phyloP scores from a whole-genome alignment of 1,284 basidiomycete genomes.

The Microbotryum lychnidis-dioicae region DNA sequence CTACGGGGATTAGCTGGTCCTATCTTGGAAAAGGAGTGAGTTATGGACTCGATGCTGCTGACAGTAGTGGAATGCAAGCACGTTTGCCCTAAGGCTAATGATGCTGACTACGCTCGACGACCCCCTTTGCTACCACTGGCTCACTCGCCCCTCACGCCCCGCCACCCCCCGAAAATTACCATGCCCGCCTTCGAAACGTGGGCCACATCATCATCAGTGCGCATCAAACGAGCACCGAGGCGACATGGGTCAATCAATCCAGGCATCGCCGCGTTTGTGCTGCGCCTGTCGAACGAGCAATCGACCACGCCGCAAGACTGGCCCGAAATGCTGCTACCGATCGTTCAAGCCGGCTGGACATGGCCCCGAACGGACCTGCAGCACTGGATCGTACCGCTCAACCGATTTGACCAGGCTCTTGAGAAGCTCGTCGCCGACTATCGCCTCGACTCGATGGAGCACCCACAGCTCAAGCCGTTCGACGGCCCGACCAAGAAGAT shows the following conservation, averaged over 20 bases:
- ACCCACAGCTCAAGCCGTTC: constrained; percentile 65
- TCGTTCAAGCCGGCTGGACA: constrained; percentile 53
- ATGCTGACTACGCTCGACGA: background rate
- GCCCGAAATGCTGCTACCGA: constrained; percentile 19
- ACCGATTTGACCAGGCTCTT: constrained; percentile 86
- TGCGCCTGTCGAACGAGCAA: constrained; percentile 7
- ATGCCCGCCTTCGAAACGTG: background rate
- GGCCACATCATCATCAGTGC: background rate
- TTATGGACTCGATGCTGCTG: background rate
- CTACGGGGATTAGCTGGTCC: too few relatives aligned
- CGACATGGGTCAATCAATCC: constrained; percentile 19
- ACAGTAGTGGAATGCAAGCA: background rate
- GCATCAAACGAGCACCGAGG: constrained; percentile 29
- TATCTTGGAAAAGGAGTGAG: too few relatives aligned
- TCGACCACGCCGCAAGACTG: constrained; percentile 18
- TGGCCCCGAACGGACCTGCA: constrained; percentile 97
- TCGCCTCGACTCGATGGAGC: constrained; percentile 54
- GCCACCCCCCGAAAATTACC: too few relatives aligned
- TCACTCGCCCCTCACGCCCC: background rate
- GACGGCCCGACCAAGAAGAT: constrained; percentile 65
- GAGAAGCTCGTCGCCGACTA: constrained; percentile 76
- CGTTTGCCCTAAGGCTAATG: background rate
- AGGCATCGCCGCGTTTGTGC: constrained; percentile 27
- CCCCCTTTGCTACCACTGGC: background rate
- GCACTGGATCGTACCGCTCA: constrained; percentile 89